phyloP scores from a whole-genome alignment of 2,329 filamentous ascomycete species.

The Ceratocystiopsis sp. region DNA sequence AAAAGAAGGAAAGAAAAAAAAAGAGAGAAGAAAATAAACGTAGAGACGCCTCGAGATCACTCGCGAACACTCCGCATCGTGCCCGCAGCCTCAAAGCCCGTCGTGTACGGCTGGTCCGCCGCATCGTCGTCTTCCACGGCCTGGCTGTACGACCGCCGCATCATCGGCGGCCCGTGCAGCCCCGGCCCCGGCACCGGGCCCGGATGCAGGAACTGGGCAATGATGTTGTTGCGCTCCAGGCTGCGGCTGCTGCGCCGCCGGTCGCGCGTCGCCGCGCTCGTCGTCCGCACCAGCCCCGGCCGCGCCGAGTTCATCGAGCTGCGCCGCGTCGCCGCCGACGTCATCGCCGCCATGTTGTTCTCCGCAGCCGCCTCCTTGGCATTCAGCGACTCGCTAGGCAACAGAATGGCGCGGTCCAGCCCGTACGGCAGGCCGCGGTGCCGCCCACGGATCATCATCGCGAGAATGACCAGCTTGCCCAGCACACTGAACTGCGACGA shows the following conservation, averaged over 20 bases:
- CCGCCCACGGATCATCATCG: conserved; percentile 52
- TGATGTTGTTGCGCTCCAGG: conserved; percentile 24
- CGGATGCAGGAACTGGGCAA: conserved; percentile 30
- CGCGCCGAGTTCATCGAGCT: conserved; percentile 12
- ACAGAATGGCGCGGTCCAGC: conserved; percentile 41
- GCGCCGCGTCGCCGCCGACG: conserved; percentile 17
- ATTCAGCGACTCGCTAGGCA: conserved; percentile 39
- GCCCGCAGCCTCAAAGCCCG: too few relatives aligned
- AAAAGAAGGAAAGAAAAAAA: neutral
- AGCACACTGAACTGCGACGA: conserved; percentile 64
- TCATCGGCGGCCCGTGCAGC: neutral
- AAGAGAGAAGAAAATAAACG: neutral
- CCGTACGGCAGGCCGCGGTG: conserved; percentile 53
- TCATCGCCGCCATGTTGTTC: conserved; percentile 10
- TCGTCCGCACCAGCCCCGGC: conserved; percentile 14
- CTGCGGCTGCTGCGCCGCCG: conserved; percentile 22
- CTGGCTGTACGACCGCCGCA: conserved; percentile 5
- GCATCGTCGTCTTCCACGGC: neutral
- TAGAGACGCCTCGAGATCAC: neutral
- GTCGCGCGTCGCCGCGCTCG: conserved; percentile 12
- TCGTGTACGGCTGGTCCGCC: too few relatives aligned
- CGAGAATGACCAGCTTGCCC: conserved; percentile 51
- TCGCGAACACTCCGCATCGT: too few relatives aligned
- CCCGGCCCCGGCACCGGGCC: conserved; percentile 18
- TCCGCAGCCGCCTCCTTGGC: conserved; percentile 32